Percentiles rank a stretch among this genome's conserved stretches.
Conservation (phyloP, 148 eudicot genomes). For the Camellia granthamiana region DNA sequence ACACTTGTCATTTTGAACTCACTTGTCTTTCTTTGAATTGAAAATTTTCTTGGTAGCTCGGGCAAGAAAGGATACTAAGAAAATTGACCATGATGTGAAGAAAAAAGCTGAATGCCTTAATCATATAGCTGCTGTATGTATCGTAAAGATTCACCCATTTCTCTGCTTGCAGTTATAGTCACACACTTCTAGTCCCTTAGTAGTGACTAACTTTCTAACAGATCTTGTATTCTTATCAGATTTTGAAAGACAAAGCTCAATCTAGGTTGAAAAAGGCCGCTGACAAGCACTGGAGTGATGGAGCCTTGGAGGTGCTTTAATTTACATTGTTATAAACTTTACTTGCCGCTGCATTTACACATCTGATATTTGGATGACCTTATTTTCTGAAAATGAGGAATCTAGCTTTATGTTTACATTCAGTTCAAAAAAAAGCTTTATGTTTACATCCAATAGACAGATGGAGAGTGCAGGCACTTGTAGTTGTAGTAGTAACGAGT, state of each 20-base stretch:
- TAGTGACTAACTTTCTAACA: background rate
- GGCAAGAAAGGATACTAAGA: constrained; percentile 89
- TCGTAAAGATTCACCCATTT: background rate
- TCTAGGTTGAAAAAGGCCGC: constrained; percentile 86
- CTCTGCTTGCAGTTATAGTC: background rate
- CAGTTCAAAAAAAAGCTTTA: too few relatives aligned
- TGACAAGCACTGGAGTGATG: constrained; percentile 95
- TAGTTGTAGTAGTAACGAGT: too few relatives aligned
- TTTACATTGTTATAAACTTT: background rate
- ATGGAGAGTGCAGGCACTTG: too few relatives aligned
- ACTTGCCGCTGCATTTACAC: background rate
- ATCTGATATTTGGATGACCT: background rate
- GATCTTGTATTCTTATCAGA: constrained; percentile 39
- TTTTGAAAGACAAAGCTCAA: constrained; percentile 74
- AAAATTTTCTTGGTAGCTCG: constrained; percentile 67
- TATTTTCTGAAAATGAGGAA: constrained; percentile 1
- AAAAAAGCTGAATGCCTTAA: constrained; percentile 83
- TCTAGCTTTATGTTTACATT: background rate
- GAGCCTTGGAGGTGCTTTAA: constrained; percentile 86
- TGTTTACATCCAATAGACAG: too few relatives aligned
- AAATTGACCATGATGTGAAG: constrained; percentile 78
- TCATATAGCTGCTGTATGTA: constrained; percentile 72
- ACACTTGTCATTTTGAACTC: background rate
- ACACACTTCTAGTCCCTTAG: background rate
- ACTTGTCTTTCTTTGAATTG: constrained; percentile 7